Evolutionary conservation across 768 basidiomycete genomes (phyloP).

Genomic region (Austroboletus eburneus): DNA sequence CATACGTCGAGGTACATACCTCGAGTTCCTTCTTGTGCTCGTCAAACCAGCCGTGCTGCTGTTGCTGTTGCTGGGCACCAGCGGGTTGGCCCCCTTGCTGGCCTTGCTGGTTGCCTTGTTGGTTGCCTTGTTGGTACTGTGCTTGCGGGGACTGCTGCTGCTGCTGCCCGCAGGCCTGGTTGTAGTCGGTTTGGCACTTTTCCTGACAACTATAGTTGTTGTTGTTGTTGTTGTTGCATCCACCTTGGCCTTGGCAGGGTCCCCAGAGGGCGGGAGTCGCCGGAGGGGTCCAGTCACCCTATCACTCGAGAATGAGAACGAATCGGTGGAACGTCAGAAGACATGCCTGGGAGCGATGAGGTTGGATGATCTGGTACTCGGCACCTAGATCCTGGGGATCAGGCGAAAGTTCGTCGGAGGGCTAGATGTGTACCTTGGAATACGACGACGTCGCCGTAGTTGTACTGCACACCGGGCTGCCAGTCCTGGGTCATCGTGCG

Average conservation of each 20-base stretch:
- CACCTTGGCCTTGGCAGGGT: slow-evolving; percentile 31
- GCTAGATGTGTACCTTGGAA: slow-evolving; percentile 45
- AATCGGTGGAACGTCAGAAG: not conserved
- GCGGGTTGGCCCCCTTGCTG: slow-evolving; percentile 18
- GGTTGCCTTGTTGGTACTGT: slow-evolving; percentile 26
- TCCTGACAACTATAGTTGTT: no score
- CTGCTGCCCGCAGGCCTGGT: slow-evolving; percentile 17
- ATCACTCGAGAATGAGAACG: slow-evolving; percentile 6
- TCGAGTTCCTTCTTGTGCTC: slow-evolving; percentile 55
- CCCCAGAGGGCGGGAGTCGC: slow-evolving; percentile 68
- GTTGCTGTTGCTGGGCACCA: slow-evolving; percentile 28
- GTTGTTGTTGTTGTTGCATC: no score
- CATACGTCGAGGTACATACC: slow-evolving; percentile 32
- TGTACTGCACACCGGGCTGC: slow-evolving; percentile 63
- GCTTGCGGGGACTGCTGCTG: slow-evolving; percentile 27
- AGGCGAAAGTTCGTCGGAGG: not conserved
- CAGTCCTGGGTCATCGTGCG: slow-evolving; percentile 43
- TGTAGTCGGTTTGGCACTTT: no score
- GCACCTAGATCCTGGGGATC: slow-evolving; percentile 31
- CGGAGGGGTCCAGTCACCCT: slow-evolving; percentile 68
- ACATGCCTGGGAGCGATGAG: slow-evolving; percentile 63
- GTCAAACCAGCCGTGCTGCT: slow-evolving; percentile 56
- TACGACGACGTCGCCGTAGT: slow-evolving; percentile 47
- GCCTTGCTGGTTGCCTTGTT: slow-evolving; percentile 21
- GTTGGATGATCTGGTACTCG: slow-evolving; percentile 67